Base-by-base conservation (phyloP, 2,329 filamentous ascomycete genomes). In the Epichloe typhina region DNA sequence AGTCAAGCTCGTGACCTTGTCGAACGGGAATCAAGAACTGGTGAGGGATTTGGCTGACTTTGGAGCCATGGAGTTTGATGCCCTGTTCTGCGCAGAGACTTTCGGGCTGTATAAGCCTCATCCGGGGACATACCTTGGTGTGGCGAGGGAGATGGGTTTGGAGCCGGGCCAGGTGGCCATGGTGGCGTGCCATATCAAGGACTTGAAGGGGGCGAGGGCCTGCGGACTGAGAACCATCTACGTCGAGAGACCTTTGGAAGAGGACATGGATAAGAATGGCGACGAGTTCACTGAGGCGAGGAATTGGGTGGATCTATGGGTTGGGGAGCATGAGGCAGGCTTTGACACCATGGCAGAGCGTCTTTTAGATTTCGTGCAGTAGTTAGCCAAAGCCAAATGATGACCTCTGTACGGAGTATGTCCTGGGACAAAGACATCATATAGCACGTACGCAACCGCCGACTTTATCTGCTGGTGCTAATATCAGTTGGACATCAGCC, bases 31-130 rank as follows among this genome's bases (percentile, higher is more conserved):
- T 62, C 61, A 72, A 2, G 68, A 72, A 2, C 69, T 91, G n/a
- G 70, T 91, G 42, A 61, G 68, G 2, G 86, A 91, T 61, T 72
- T 93, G 46, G 66, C 76, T 47, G 61, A 66, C 47, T 72, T 79
- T 57, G 82, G 77, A 1, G 64, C 66, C 4, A 72, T 90, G 47
- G 74, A 74, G 0, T 91, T 89, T 59, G 71, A 72, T 21, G 67
- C 72, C 50, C 58, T 89, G 39, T 70, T 84, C 53, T 86, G 80
- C 8, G 79, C 81, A 0, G 85, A 86, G 65, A 75, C 83, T 55
- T 91, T 90, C 61, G 69, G 72, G 43, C 80, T 79, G 0, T 93
- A 91, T 64, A 93, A 93, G 70, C 86, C 86, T 1, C 74, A 78
- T 53, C 76, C 78, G 7, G 70, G 64, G 48, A 81, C 83, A 2